These are phyloP conservation scores for Acacia confusa DNA, from an alignment of 306 rosid genomes.

Conservation along the genomic window DNA sequence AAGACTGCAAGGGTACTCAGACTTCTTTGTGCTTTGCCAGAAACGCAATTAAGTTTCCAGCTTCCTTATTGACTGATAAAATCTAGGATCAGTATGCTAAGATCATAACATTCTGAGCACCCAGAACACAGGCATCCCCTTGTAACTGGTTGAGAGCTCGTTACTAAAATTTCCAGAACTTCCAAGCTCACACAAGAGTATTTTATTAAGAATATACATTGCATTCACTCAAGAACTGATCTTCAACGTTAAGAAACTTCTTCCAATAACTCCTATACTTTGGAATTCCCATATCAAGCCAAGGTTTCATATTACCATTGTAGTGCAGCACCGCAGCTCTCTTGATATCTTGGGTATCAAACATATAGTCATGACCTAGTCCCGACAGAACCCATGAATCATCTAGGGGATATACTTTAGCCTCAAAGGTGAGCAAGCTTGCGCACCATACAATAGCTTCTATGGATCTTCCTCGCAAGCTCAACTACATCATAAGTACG, in stretches of 20 bases:
- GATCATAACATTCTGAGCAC: conserved; percentile 50
- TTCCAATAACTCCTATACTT: conserved; percentile 77
- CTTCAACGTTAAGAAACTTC: conserved; percentile 72
- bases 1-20: conserved; percentile 31
- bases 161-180: conserved; percentile 42
- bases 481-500: conserved; percentile 43
- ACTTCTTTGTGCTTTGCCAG: conserved; percentile 30
- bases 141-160: conserved; percentile 42
- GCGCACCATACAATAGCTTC: conserved; percentile 62
- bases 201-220: conserved; percentile 75
- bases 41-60: conserved; percentile 42
- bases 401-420: conserved; percentile 60
- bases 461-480: conserved; percentile 35
- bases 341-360: conserved; percentile 39
- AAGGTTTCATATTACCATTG: conserved; percentile 95
- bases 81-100: conserved; percentile 48
- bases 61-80: conserved; percentile 62
- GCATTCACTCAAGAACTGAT: conserved; percentile 92
- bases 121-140: conserved; percentile 47
- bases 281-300: conserved; percentile 97
- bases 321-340: conserved; percentile 68
- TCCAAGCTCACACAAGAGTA: conserved; percentile 37
- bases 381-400: conserved; percentile 74
- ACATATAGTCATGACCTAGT: conserved; percentile 73
- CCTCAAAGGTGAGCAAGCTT: conserved; percentile 79